Conservation (phyloP, 2,329 filamentous ascomycete genomes). For the Trichoderma sp. region DNA sequence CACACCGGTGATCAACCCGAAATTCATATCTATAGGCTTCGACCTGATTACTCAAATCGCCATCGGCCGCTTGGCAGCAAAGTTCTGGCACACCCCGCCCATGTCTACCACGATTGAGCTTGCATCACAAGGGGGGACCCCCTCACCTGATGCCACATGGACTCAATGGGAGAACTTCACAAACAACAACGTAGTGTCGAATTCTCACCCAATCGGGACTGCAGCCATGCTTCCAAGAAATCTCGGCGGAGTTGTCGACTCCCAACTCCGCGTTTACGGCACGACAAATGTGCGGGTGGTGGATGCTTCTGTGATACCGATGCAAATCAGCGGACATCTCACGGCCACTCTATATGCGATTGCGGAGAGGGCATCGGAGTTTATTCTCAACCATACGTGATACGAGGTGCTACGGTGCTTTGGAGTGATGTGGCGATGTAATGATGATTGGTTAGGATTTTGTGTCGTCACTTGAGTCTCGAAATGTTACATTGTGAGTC, state of each 20-base stretch:
- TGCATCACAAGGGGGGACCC: background rate
- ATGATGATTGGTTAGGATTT: background rate
- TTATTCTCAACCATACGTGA: constrained; percentile 23
- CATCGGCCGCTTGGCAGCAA: constrained; percentile 30
- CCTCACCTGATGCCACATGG: constrained; percentile 17
- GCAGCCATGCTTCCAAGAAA: constrained; percentile 46
- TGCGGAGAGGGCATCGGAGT: constrained; percentile 40
- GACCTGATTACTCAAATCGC: constrained; percentile 49
- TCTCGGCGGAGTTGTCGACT: constrained; percentile 44
- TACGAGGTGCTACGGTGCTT: background rate
- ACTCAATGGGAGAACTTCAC: constrained; percentile 22
- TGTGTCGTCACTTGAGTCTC: background rate
- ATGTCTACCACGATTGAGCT: background rate
- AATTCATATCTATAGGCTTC: constrained; percentile 42
- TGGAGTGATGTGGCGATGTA: background rate
- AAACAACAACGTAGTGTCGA: constrained; percentile 21
- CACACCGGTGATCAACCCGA: constrained; percentile 35
- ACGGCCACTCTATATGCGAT: constrained; percentile 30
- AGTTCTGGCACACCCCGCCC: constrained; percentile 33
- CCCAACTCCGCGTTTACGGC: constrained; percentile 43
- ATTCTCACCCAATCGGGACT: constrained; percentile 48
- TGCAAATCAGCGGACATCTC: constrained; percentile 40
- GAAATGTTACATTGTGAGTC: background rate
- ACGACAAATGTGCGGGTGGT: constrained; percentile 43
- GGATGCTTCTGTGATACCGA: constrained; percentile 45